These are phyloP conservation scores for Aspergillus puulaauensis DNA, from an alignment of 2,329 filamentous ascomycete genomes.

Conservation along the genomic window DNA sequence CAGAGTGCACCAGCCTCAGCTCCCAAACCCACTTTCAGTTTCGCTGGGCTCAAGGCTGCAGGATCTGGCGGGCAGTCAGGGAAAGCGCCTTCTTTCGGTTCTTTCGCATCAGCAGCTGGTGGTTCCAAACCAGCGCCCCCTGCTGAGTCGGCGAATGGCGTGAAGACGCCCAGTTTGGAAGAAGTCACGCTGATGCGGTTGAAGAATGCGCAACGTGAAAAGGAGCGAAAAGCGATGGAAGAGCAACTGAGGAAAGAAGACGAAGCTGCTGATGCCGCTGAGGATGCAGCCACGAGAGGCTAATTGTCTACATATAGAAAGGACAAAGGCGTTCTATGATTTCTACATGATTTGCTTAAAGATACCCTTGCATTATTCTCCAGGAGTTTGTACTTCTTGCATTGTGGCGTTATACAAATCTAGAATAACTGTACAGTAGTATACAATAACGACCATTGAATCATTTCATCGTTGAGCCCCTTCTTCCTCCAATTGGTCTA, in stretches of 20 bases:
- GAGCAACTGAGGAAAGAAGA: constrained; percentile 54
- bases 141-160: constrained; percentile 23
- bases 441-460: constrained; percentile 21
- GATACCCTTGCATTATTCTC: constrained; percentile 14
- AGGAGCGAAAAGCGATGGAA: constrained; percentile 53
- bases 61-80: constrained; percentile 23
- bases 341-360: background rate
- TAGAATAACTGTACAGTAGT: constrained; percentile 11
- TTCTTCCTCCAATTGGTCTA: constrained; percentile 39
- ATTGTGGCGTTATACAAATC: constrained; percentile 18
- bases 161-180: constrained; percentile 41
- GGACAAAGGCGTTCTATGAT: background rate
- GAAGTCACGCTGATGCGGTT: constrained; percentile 56
- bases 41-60: constrained; percentile 32
- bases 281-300: constrained; percentile 19
- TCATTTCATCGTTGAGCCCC: constrained; percentile 27
- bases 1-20: constrained; percentile 12
- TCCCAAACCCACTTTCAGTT: constrained; percentile 33
- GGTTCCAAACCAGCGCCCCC: constrained; percentile 28
- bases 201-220: constrained; percentile 55
- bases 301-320: background rate
- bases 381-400: background rate
- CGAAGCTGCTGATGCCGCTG: constrained; percentile 41
- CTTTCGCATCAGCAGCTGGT: constrained; percentile 36
- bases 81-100: constrained; percentile 43